phyloP scores from a whole-genome alignment of 768 basidiomycete species.

The Boletales sp. region DNA sequence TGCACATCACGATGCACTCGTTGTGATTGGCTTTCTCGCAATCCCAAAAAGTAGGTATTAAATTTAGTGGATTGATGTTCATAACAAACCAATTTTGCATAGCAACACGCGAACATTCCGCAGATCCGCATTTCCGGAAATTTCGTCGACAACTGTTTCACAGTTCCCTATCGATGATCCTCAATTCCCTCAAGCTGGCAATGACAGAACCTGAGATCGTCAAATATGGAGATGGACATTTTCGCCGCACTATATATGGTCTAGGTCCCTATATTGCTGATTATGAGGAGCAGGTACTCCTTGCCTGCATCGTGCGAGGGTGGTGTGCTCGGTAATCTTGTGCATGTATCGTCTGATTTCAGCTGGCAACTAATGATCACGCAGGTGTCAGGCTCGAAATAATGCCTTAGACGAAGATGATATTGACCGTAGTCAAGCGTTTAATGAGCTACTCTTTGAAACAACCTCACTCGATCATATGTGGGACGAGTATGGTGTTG shows the following conservation, averaged over 20 bases:
- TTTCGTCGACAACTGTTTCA: background rate
- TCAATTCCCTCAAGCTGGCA: background rate
- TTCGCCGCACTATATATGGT: background rate
- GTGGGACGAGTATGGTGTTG: constrained; percentile 17
- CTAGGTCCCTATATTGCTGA: constrained; percentile 3
- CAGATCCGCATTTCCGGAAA: background rate
- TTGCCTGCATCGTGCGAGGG: background rate
- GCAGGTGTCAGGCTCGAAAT: background rate
- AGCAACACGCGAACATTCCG: background rate
- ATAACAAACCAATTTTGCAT: background rate
- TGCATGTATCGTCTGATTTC: background rate
- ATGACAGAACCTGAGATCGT: background rate
- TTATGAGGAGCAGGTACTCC: constrained; percentile 1
- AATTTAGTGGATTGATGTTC: background rate
- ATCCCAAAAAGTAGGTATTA: background rate
- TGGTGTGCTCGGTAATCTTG: background rate
- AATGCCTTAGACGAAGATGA: background rate
- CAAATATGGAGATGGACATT: background rate
- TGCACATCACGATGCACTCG: background rate
- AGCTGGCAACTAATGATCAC: background rate
- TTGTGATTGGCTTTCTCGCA: background rate
- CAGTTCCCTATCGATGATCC: background rate
- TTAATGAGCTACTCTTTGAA: background rate
- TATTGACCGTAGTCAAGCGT: background rate
- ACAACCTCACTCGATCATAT: background rate